Evolutionary conservation across 2,329 filamentous ascomycete species (phyloP).

Genomic region (Coleophoma crateriformis): DNA sequence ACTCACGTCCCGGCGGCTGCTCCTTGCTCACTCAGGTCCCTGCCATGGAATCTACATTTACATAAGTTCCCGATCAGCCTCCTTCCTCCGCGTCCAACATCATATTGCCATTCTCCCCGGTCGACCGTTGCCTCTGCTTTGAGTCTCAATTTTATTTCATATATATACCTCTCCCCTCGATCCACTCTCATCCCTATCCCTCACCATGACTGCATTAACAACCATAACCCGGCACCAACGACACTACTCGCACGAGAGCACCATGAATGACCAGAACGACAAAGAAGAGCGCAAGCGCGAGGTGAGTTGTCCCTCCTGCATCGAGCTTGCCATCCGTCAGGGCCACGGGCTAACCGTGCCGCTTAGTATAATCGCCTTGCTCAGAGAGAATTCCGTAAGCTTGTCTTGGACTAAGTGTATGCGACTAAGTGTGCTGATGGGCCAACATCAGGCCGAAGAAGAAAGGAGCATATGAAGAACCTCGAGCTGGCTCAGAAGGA

Average conservation of each 20-base stretch:
- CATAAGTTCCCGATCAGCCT: background rate
- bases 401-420: background rate
- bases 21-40: background rate
- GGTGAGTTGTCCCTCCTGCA: conserved; percentile 8
- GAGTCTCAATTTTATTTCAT: too few species aligned
- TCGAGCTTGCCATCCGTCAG: background rate
- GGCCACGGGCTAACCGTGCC: too few species aligned
- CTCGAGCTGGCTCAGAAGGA: conserved; percentile 35
- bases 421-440: background rate
- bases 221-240: conserved; percentile 14
- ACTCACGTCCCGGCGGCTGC: conserved; percentile 10
- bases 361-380: conserved; percentile 34
- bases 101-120: background rate
- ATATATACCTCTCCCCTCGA: too few species aligned
- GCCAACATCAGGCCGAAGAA: conserved; percentile 29
- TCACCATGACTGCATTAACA: conserved; percentile 13
- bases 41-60: background rate
- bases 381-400: conserved; percentile 37
- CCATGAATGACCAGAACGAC: conserved; percentile 24
- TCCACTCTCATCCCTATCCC: background rate
- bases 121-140: too few species aligned
- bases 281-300: conserved; percentile 30
- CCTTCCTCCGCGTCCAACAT: conserved; percentile 1
- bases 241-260: conserved; percentile 17
- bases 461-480: conserved; percentile 37